Evolutionary conservation across 2,329 filamentous ascomycete genomes (phyloP), one percentile per base, ranked within the genome.

Genomic region (Allantophomopsis lycopodina): DNA sequence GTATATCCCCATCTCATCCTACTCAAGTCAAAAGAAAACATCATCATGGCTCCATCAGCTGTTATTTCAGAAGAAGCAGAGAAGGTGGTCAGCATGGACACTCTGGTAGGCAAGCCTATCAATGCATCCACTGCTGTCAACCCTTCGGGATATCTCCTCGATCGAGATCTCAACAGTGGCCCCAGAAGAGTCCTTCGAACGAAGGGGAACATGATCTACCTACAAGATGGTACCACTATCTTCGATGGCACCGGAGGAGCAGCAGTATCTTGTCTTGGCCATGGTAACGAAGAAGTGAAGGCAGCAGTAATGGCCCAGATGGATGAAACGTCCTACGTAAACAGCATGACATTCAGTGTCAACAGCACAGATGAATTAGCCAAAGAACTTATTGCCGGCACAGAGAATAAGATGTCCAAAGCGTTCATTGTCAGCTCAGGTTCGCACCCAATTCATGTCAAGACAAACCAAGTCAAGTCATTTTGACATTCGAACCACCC

Each of bases 201-300:
- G 16, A 44, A 51, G 21, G 54, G 54, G 13, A 51, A 49, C 42
- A 48, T 51, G 11, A 38, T 57, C 10, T 41, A 48, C 20, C 48
- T 54, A 5, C 42, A 44, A n/a, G 50, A 55, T 39, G 78, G 77
- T 2, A 65, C 69, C 17, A 63, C 60, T 28, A 69, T 91, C 34
- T 68, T 87, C 12, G 84, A 91, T 55, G 79, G 75, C 1, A 82
- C 78, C 15, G 73, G 79, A 20, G 84, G 84, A 15, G 79, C 83
- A 3, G 81, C 79, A 16, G 82, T 87, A 3, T 68, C 76, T 8
- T 79, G 77, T 51, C 61, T 89, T 8, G 84, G 83, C 6, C 77
- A 85, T 48, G 75, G 73, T 21, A 68, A 79, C 38, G 51, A 64
- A 33, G 64, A 76, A 36, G 72, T 88, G 11, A 63, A 64, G 11